Conservation (phyloP, 208 protist species). For the Leishmania martiniquensis region DNA sequence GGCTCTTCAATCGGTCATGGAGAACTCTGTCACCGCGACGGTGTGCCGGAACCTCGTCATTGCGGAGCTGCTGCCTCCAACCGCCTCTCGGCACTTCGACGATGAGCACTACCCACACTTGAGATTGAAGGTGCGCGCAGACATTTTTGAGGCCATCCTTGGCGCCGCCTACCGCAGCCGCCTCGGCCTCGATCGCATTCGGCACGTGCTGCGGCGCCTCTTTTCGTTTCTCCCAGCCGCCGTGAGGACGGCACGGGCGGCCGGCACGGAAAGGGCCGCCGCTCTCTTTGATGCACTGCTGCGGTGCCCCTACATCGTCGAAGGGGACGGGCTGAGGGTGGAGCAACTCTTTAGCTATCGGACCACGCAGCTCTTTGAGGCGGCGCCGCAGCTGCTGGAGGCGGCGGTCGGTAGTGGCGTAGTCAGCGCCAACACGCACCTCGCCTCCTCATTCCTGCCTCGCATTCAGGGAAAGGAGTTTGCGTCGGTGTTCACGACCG, state of each 20-base stretch:
- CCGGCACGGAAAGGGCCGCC: background rate
- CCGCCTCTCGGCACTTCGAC: slow-evolving; percentile 30
- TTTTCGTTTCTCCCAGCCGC: slow-evolving; percentile 39
- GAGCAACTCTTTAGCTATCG: slow-evolving; percentile 19
- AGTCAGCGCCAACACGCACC: slow-evolving; percentile 29
- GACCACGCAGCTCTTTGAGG: slow-evolving; percentile 16
- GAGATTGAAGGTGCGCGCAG: slow-evolving; percentile 52
- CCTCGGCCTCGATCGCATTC: slow-evolving; percentile 47
- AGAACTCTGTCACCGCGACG: slow-evolving; percentile 15
- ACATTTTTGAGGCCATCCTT: slow-evolving; percentile 72
- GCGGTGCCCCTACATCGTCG: slow-evolving; percentile 17
- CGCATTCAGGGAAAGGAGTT: slow-evolving; percentile 67
- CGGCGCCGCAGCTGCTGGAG: slow-evolving; percentile 13
- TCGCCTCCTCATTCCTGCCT: slow-evolving; percentile 36
- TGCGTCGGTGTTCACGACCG: slow-evolving; percentile 72
- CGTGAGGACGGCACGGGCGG: background rate
- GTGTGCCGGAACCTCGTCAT: slow-evolving; percentile 60
- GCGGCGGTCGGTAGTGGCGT: background rate
- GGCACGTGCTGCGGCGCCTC: slow-evolving; percentile 39
- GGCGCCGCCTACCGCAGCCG: slow-evolving; percentile 54
- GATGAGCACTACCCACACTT: slow-evolving; percentile 22
- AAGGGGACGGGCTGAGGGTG: slow-evolving; percentile 10
- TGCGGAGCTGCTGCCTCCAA: slow-evolving; percentile 45
- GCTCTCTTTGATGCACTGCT: slow-evolving; percentile 8
- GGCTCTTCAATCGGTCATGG: slow-evolving; percentile 1